Evolutionary conservation across 1,284 basidiomycete species (phyloP), one percentile per base, ranked within the genome.

Genomic region (Austroboletus novae-zelandiae): DNA sequence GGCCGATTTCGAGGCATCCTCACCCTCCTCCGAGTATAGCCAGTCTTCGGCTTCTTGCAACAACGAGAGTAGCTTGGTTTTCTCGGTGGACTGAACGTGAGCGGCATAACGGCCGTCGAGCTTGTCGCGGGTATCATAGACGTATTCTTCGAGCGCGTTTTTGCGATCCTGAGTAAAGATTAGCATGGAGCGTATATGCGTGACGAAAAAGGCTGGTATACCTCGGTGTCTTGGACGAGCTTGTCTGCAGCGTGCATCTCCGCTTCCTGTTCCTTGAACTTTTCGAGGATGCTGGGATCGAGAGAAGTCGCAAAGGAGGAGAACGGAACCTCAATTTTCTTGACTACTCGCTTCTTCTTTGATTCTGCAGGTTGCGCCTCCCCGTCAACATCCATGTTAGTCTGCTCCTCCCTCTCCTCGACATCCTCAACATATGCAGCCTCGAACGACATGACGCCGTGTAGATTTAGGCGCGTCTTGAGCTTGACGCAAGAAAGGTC

Each of bases 61-160:
- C 43, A 81, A 79, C 27, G 64, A 71, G 40, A 92, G 75, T 43
- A 97, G 81, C 56, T 81, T 80, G 57, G 81, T 70, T 75, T 94
- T 94, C 74, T 97, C 94, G 14, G 73, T 65, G 0, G 83, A 50
- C 63, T 86, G 79, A 45, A 86, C 87, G 71, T 79, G 97, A 23
- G 81, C 50, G 20, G 85, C 84, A 65, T 88, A 95, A 48, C 88
- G 83, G 52, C 89, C 89, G 34, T 97, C 94, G 54, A 98, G 82
- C 75, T 96, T 97, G 71, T 83, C 77, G 47, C 94, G 89, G 61
- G 80, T 92, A 70, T 98, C 93, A 74, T 97, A 97, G 57, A 97
- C 88, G 76, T 95, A 97, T 75, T 97, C 94, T 74, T 98, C 94
- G 23, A 98, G 84, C 14, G 94, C 93, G 69, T 98, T 97, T 78